phyloP scores from a whole-genome alignment of 192 early-diverging fungal genomes.

The Gaertneriomyces sp. region DNA sequence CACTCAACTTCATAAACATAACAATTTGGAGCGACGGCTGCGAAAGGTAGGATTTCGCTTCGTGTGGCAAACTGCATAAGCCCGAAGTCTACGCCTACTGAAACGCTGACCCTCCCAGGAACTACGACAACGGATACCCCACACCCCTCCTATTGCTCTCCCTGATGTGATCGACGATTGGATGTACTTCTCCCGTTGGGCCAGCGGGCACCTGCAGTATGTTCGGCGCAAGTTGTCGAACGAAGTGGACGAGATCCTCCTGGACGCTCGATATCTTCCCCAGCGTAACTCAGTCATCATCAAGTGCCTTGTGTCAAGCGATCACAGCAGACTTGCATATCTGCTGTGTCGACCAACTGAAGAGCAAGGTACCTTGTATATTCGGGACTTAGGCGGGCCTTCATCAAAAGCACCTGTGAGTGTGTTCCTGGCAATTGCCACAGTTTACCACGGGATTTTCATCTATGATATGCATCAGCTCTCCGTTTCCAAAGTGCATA shows the following conservation, averaged over 20 bases:
- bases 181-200: conserved; percentile 13
- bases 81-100: too few relatives aligned
- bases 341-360: neutral
- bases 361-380: conserved; percentile 18
- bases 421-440: neutral
- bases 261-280: conserved; percentile 17
- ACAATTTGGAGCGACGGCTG: too few relatives aligned
- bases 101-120: neutral
- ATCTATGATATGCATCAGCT: too few relatives aligned
- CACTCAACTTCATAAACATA: too few relatives aligned
- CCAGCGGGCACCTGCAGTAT: conserved; percentile 5
- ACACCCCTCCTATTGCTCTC: neutral
- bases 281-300: neutral
- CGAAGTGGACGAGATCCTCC: conserved; percentile 15
- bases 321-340: conserved; percentile 20
- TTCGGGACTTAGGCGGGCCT: neutral
- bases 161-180: conserved; percentile 20
- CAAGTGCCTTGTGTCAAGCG: conserved; percentile 14
- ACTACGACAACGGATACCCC: conserved; percentile 12
- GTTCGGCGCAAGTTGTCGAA: neutral
- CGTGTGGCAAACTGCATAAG: too few relatives aligned
- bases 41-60: too few relatives aligned
- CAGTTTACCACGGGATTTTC: neutral
- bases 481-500: conserved; percentile 10
- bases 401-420: neutral